Conservation (phyloP, 2,329 filamentous ascomycete genomes). For the Gremmenia infestans region DNA sequence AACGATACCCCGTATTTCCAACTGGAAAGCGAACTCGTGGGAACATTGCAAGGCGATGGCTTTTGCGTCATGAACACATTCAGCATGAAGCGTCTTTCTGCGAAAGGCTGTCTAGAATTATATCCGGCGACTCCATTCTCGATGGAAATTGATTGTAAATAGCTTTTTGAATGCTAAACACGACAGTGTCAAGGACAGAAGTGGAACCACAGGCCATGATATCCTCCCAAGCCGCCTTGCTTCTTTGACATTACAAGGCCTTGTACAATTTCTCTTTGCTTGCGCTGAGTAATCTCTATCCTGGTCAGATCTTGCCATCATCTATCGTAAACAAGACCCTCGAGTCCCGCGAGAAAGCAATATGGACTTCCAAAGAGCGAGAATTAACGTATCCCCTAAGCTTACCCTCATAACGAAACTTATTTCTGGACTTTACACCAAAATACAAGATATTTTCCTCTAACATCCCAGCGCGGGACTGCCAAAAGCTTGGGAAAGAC, state of each 20-base stretch:
- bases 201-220: slow-evolving; percentile 46
- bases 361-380: slow-evolving; percentile 47
- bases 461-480: slow-evolving; percentile 38
- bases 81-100: slow-evolving; percentile 51
- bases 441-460: slow-evolving; percentile 46
- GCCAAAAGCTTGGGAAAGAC: slow-evolving; percentile 51
- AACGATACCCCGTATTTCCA: slow-evolving; percentile 48
- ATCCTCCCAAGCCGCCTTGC: slow-evolving; percentile 45
- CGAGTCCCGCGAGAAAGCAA: slow-evolving; percentile 48
- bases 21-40: slow-evolving; percentile 46
- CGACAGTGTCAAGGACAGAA: slow-evolving; percentile 48
- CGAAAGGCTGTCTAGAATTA: slow-evolving; percentile 49
- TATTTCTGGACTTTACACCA: slow-evolving; percentile 48
- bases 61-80: slow-evolving; percentile 54
- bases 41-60: slow-evolving; percentile 45
- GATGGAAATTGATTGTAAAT: slow-evolving; percentile 49
- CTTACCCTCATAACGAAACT: slow-evolving; percentile 47
- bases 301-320: slow-evolving; percentile 41
- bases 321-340: slow-evolving; percentile 43
- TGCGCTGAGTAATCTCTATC: slow-evolving; percentile 43
- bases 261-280: slow-evolving; percentile 46
- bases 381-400: slow-evolving; percentile 41
- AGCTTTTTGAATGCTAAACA: slow-evolving; percentile 50
- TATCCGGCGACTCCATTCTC: slow-evolving; percentile 46
- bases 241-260: slow-evolving; percentile 54